Base-by-base conservation (phyloP, 1,284 basidiomycete species). In the Boletus semigastroideus region DNA sequence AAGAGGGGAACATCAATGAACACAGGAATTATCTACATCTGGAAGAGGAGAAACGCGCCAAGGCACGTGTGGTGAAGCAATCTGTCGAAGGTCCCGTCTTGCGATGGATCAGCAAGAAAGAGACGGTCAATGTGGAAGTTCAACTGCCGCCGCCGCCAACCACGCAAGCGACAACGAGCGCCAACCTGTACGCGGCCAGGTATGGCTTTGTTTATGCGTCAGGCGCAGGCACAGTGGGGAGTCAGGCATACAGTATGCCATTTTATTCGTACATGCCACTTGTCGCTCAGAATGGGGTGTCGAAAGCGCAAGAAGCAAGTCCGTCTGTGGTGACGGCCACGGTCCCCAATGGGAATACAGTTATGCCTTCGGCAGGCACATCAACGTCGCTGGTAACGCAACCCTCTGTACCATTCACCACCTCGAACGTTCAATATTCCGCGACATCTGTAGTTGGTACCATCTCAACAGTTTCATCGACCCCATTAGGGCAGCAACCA, bases 1-100 rank as follows among this genome's bases (percentile, higher is more conserved):
- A 94, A 65, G 90, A 93, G 69, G 83, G 84, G 5, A 94, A 94
- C 61, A 82, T 86, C 20, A 76, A 78, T n/a, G 85, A 90, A 46
- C 86, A 94, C 59, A 76, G 82, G 36, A 79, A 90, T 56, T 94
- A 93, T 61, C 78, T 94, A 27, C 78, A 77, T 49, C 71, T 82
- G 2, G 92, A 94, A 59, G 90, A 91, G 62, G 90, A 92, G 72
- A 90, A 90, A 59, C 81, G 89, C 22, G 82, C 79, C 57, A 78
- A 81, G 47, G 82, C 87, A 43, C 76, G 81, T 28, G 76, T 84
- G 36, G 77, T 84, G 30, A 78, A 86, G 48, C 73, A 79, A 33
- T 66, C 77, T 7, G 75, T 92, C 14, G 72, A 83, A 33, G 91
- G 91, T 0, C 89, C 90, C 0, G 73, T 87, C 39, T 52, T 94